Base-by-base conservation (phyloP, 768 basidiomycete species). In the Agrocybe chaxingu region DNA sequence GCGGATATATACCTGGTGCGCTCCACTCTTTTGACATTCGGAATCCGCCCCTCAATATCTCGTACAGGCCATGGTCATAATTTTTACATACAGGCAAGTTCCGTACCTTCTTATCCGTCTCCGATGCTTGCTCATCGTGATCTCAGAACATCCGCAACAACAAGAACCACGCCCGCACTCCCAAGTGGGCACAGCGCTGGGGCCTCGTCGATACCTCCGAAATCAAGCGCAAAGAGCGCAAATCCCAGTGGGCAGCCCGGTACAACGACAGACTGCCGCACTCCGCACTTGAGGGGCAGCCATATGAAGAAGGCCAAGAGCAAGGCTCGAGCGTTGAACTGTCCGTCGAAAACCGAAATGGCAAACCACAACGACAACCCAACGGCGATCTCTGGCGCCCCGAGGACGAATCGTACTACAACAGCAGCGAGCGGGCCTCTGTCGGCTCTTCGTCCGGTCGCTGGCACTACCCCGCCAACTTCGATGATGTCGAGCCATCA, bases 111-210 rank as follows among this genome's bases (percentile, higher is more conserved):
- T 42, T 45, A 6, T 36, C 42, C 45, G 38, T 18, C 19, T 45
- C 34, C 33, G 16, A 16, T 44, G 29, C 54, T 43, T 49, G 29
- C 55, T 42, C 41, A 58, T 32, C 13, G 13, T 51, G n/a, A 43
- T 24, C 47, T 16, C 64, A 98, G 85, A 97, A 97, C 69, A 84
- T 98, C 57, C 78, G 95, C 50, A 98, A 97, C 72, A 98, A 98
- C 76, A 92, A 95, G 76, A 95, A 83, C 59, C 81, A 89, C 64
- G 76, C 79, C 10, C 84, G 95, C 39, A 97, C 95, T n/a, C 95
- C 95, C 13, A 95, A 97, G 69, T 98, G 95, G 95, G 87, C 87
- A 0, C 76, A 89, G 68, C 81, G 87, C 55, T 92, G 92, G 66
- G 95, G 95, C 35, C 87, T 98, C 40, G 83, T 98, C 55, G 84